A percentile compares a stretch with the other conserved stretches of the same genome.
These are phyloP conservation scores for Rhizopogon roseolus DNA, from an alignment of 768 basidiomycete species.

Conservation along the genomic window DNA sequence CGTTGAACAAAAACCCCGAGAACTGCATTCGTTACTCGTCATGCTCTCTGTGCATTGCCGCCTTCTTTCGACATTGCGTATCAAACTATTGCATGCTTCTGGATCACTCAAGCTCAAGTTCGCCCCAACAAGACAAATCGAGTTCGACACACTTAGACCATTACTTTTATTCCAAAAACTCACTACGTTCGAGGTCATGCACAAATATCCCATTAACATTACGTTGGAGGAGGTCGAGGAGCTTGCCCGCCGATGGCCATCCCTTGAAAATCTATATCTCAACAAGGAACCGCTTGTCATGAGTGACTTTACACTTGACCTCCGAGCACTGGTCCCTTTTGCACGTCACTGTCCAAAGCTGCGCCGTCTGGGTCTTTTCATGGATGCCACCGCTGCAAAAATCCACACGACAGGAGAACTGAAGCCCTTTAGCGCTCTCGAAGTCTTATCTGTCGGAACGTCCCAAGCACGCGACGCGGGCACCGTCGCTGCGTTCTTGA, in stretches of 20 bases:
- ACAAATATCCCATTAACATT: constrained; percentile 28
- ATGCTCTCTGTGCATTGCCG: constrained; percentile 45
- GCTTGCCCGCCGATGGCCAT: constrained; percentile 41
- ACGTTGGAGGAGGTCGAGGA: constrained; percentile 38
- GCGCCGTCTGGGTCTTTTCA: constrained; percentile 30
- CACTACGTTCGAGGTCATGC: constrained; percentile 26
- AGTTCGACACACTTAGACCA: constrained; percentile 31
- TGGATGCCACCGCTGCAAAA: constrained; percentile 26
- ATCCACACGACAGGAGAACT: constrained; percentile 10
- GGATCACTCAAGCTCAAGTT: constrained; percentile 8
- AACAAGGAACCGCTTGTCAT: constrained; percentile 42
- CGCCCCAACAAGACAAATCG: constrained; percentile 22
- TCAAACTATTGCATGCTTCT: constrained; percentile 25
- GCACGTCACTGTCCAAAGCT: constrained; percentile 35
- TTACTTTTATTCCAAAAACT: constrained; percentile 28
- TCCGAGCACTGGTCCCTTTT: constrained; percentile 36
- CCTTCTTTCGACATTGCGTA: constrained; percentile 36
- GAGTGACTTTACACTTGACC: constrained; percentile 24
- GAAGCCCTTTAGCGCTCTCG: constrained; percentile 15
- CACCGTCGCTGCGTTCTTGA: constrained; percentile 47
- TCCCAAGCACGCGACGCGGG: constrained; percentile 40
- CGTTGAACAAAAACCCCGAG: constrained; percentile 34
- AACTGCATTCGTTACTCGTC: constrained; percentile 38
- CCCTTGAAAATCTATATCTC: constrained; percentile 38
- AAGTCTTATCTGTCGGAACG: constrained; percentile 41